A percentile compares a stretch with the other conserved stretches of the same genome.
Evolutionary conservation across 805 yeast species (phyloP).

Genomic region (Schizosaccharomyces cryophilus): DNA sequence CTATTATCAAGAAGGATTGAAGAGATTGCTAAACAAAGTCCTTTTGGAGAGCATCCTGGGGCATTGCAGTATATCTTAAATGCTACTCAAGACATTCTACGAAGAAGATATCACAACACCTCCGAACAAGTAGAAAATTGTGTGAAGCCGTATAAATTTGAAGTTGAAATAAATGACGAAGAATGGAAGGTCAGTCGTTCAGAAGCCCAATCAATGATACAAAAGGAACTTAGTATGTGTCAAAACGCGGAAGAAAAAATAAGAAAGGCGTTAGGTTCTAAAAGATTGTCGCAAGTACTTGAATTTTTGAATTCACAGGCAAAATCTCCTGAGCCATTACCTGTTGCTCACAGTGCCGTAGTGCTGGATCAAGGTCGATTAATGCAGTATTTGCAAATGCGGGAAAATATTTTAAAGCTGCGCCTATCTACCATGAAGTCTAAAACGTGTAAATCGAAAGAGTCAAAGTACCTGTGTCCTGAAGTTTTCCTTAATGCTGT

Average conservation of each 20-base stretch:
- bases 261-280: slow-evolving; percentile 43
- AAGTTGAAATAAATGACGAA: slow-evolving; percentile 82
- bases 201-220: slow-evolving; percentile 44
- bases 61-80: slow-evolving; percentile 61
- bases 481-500: slow-evolving; percentile 84
- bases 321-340: slow-evolving; percentile 4
- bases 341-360: slow-evolving; percentile 34
- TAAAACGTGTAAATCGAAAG: slow-evolving; percentile 50
- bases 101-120: slow-evolving; percentile 59
- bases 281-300: slow-evolving; percentile 63
- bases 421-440: slow-evolving; percentile 55
- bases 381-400: slow-evolving; percentile 53
- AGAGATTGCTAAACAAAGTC: slow-evolving; percentile 32
- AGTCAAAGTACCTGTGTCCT: slow-evolving; percentile 75
- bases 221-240: slow-evolving; percentile 72
- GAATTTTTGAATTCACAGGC: slow-evolving; percentile 24
- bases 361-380: slow-evolving; percentile 32
- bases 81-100: slow-evolving; percentile 60
- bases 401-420: slow-evolving; percentile 44
- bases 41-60: slow-evolving; percentile 62
- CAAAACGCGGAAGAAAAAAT: slow-evolving; percentile 33
- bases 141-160: slow-evolving; percentile 92
- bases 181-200: slow-evolving; percentile 75
- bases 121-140: slow-evolving; percentile 98
- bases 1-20: slow-evolving; percentile 46